Evolutionary conservation across 768 basidiomycete genomes (phyloP).

Genomic region (Suillus decipiens): DNA sequence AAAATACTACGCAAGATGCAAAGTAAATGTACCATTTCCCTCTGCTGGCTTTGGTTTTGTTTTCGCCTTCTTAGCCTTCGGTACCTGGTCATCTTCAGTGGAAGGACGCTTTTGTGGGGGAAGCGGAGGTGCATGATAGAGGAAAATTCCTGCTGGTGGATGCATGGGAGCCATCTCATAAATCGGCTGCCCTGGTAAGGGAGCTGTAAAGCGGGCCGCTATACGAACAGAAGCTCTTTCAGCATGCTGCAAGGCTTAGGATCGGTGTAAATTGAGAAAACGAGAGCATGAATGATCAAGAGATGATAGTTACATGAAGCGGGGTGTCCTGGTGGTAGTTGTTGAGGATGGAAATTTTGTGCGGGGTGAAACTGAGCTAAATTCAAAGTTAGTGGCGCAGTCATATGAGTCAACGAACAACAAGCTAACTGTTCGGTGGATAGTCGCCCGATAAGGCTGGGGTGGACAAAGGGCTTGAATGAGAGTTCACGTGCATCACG

Average conservation of each 20-base stretch:
- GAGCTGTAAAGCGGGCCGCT: constrained; percentile 49
- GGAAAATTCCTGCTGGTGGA: constrained; percentile 26
- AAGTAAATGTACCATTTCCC: constrained; percentile 30
- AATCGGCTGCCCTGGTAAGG: constrained; percentile 31
- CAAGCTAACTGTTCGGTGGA: constrained; percentile 37
- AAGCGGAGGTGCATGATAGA: constrained; percentile 32
- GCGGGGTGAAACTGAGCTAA: constrained; percentile 37
- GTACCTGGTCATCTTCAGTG: constrained; percentile 40
- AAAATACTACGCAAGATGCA: constrained; percentile 13
- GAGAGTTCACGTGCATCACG: constrained; percentile 13
- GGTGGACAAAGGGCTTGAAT: constrained; percentile 19
- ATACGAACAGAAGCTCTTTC: constrained; percentile 62
- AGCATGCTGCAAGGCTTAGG: constrained; percentile 50
- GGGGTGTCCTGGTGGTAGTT: constrained; percentile 27
- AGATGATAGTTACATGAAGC: constrained; percentile 35
- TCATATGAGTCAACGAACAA: constrained; percentile 11
- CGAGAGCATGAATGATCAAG: constrained; percentile 19
- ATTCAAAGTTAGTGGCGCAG: constrained; percentile 19
- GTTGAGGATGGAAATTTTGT: constrained; percentile 35
- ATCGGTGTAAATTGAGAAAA: constrained; percentile 23
- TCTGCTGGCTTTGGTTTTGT: constrained; percentile 38
- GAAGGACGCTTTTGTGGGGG: constrained; percentile 39
- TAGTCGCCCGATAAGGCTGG: constrained; percentile 48
- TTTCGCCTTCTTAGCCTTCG: constrained; percentile 51
- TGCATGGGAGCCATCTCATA: constrained; percentile 37